These are phyloP conservation scores for Backusella macrospora DNA, from an alignment of 192 early-diverging fungal species.

Conservation along the genomic window DNA sequence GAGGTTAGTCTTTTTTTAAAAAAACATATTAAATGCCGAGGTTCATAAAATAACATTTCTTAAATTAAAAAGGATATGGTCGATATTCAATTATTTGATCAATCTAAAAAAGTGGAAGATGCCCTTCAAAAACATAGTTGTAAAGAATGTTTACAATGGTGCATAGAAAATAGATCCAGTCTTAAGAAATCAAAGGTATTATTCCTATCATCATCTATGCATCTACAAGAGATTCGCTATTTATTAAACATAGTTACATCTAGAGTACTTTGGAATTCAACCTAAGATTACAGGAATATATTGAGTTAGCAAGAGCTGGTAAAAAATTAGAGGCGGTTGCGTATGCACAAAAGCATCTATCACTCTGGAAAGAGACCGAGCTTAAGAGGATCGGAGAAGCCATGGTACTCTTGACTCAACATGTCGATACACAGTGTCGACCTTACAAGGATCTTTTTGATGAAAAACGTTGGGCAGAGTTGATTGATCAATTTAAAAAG, in stretches of 20 bases:
- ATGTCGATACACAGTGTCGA: slow-evolving; percentile 71
- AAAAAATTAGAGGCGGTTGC: slow-evolving; percentile 74
- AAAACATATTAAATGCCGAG: background rate
- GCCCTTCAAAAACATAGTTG: slow-evolving; percentile 81
- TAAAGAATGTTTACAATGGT: slow-evolving; percentile 90
- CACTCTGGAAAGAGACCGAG: slow-evolving; percentile 75
- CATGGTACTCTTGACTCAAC: slow-evolving; percentile 88
- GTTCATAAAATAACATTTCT: background rate
- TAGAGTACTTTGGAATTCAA: slow-evolving; percentile 97
- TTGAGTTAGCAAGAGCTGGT: slow-evolving; percentile 78
- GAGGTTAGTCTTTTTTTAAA: slow-evolving; percentile 48
- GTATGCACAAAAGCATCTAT: slow-evolving; percentile 87
- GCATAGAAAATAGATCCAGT: slow-evolving; percentile 86
- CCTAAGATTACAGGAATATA: slow-evolving; percentile 91
- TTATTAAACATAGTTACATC: background rate
- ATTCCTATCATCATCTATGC: background rate
- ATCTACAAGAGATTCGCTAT: background rate
- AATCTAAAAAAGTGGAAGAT: slow-evolving; percentile 78
- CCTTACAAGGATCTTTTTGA: slow-evolving; percentile 81
- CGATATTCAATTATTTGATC: slow-evolving; percentile 89
- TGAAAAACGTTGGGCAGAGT: slow-evolving; percentile 70
- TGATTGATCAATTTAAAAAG: slow-evolving; percentile 79
- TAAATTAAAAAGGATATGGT: slow-evolving; percentile 67
- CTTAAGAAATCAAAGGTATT: slow-evolving; percentile 88
- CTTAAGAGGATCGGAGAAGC: slow-evolving; percentile 84